These are phyloP conservation scores for Osmanthus fragrans DNA, from an alignment of 257 asterid species.

Conservation along the genomic window DNA sequence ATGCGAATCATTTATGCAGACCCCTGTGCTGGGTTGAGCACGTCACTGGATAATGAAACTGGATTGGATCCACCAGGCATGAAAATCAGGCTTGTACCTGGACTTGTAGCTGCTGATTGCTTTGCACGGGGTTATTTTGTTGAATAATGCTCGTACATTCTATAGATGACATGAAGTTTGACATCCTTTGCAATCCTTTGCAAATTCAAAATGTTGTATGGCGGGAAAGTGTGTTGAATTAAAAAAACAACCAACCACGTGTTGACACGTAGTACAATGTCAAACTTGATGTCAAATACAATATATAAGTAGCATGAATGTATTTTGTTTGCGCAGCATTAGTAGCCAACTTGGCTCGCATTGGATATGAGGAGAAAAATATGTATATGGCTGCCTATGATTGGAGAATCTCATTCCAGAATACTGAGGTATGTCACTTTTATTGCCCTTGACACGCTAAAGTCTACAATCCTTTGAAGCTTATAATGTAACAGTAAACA, in stretches of 20 bases:
- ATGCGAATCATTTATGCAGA: constrained; percentile 36
- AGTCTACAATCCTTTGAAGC: constrained; percentile 15
- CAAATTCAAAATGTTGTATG: no score
- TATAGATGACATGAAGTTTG: no score
- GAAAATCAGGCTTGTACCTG: constrained; percentile 75
- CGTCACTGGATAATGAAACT: constrained; percentile 71
- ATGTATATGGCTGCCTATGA: constrained; percentile 88
- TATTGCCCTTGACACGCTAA: constrained; percentile 10
- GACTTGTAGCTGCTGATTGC: constrained; percentile 84
- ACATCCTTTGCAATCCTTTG: no score
- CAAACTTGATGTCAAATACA: no score
- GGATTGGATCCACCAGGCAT: constrained; percentile 79
- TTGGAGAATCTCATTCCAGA: constrained; percentile 84
- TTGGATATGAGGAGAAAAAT: constrained; percentile 85
- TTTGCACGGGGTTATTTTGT: constrained; percentile 83
- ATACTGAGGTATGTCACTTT: constrained; percentile 64
- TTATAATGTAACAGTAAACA: not conserved
- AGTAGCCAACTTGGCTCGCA: constrained; percentile 76
- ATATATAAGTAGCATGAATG: no score
- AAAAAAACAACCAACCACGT: no score
- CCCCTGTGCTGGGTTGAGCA: constrained; percentile 85
- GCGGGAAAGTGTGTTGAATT: no score
- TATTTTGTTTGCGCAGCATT: constrained; percentile 85
- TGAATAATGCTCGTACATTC: no score
- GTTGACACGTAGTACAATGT: no score